A percentile compares a stretch with the other conserved stretches of the same genome.
Conservation (phyloP, 148 eudicot genomes). For the Amaranthus palmeri region DNA sequence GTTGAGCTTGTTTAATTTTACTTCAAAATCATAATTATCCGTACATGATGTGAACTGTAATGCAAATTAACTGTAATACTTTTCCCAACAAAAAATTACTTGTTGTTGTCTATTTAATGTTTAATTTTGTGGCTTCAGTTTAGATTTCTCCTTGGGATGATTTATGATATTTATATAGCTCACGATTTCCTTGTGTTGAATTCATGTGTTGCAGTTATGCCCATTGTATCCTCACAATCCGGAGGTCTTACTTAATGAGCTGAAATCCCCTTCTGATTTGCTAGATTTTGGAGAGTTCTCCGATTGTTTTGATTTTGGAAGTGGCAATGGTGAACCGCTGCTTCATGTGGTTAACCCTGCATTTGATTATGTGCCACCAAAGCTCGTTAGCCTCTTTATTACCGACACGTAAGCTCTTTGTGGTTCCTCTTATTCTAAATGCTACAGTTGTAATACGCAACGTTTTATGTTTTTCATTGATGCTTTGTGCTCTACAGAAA, state of each 20-base stretch:
- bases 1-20: neutral
- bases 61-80: neutral
- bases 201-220: conserved; percentile 57
- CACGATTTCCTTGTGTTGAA: conserved; percentile 3
- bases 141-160: neutral
- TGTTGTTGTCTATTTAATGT: neutral
- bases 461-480: neutral
- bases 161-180: neutral
- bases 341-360: conserved; percentile 97
- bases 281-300: conserved; percentile 98
- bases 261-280: conserved; percentile 91
- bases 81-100: neutral
- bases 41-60: neutral
- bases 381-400: conserved; percentile 85
- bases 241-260: conserved; percentile 87
- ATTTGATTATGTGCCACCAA: conserved; percentile 96
- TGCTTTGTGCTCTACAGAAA: neutral
- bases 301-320: conserved; percentile 89
- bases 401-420: conserved; percentile 82
- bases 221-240: conserved; percentile 98
- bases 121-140: neutral
- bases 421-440: neutral
- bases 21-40: neutral
- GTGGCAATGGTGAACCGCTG: conserved; percentile 72
- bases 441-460: neutral